Evolutionary conservation across 495 filamentous ascomycete genomes (phyloP).

Genomic region (Podospora anserina): DNA sequence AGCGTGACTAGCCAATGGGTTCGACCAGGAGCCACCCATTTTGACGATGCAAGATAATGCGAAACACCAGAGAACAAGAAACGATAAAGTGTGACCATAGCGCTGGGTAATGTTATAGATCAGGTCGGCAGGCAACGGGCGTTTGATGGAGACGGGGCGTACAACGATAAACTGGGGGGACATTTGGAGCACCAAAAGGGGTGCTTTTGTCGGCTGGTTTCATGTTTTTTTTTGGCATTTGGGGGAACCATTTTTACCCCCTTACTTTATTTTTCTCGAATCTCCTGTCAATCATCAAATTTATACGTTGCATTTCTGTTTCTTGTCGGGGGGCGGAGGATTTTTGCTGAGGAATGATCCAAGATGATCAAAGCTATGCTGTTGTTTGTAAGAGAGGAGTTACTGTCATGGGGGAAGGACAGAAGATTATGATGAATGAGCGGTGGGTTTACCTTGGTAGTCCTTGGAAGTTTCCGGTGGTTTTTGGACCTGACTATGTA

Average conservation of each 20-base stretch:
- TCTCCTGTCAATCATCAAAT: neutral
- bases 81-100: constrained; percentile 29
- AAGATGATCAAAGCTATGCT: neutral
- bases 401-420: neutral
- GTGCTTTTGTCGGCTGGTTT: constrained; percentile 6
- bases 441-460: neutral
- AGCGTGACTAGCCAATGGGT: constrained; percentile 19
- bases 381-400: neutral
- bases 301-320: neutral
- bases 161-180: constrained; percentile 9
- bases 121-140: constrained; percentile 16
- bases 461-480: neutral
- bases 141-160: constrained; percentile 28
- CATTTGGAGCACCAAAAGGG: constrained; percentile 3
- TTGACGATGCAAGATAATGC: neutral
- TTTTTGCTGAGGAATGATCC: neutral
- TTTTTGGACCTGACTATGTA: neutral
- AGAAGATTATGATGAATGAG: neutral
- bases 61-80: constrained; percentile 5
- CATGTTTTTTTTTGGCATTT: constrained; percentile 3
- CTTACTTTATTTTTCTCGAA: constrained; percentile 4
- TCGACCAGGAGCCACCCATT: constrained; percentile 2
- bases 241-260: neutral
- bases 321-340: neutral
- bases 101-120: constrained; percentile 21